These are phyloP conservation scores for Dictyostelium citrinum DNA, from an alignment of 78 protist genomes.

Conservation along the genomic window DNA sequence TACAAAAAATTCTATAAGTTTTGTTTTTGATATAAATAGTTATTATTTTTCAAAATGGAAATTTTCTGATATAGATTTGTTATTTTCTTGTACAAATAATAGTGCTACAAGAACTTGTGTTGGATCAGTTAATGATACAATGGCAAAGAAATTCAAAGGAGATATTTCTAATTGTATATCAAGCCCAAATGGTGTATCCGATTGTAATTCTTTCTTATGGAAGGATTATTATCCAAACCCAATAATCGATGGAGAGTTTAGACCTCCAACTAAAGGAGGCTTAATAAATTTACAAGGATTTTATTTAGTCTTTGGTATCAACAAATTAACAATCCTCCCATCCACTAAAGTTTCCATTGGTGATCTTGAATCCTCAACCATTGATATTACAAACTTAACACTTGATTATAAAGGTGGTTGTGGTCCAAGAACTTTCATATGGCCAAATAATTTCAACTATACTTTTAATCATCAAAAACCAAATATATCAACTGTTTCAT, in stretches of 20 bases:
- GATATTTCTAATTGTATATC: not conserved
- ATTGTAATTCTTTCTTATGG: not conserved
- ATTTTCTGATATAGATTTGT: not conserved
- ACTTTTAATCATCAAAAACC: not conserved
- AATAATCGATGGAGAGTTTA: not conserved
- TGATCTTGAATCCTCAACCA: not conserved
- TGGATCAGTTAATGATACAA: not conserved
- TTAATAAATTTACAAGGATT: not conserved
- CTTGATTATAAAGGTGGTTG: not conserved
- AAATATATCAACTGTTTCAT: not conserved
- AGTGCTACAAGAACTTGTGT: not conserved
- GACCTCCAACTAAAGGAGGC: not conserved
- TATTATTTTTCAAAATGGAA: not conserved
- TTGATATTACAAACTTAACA: not conserved
- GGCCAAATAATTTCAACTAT: not conserved
- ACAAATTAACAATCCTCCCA: not conserved
- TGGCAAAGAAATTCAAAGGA: not conserved
- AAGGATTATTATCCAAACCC: not conserved
- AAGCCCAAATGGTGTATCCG: not conserved
- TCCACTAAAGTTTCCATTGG: not conserved
- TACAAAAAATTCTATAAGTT: not conserved
- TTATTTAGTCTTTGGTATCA: not conserved
- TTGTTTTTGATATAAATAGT: not conserved
- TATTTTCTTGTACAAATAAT: not conserved
- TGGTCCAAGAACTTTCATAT: not conserved